Evolutionary conservation across 768 basidiomycete genomes (phyloP), one percentile per base, ranked within the genome.

Genomic region (Podaxis pistillaris): DNA sequence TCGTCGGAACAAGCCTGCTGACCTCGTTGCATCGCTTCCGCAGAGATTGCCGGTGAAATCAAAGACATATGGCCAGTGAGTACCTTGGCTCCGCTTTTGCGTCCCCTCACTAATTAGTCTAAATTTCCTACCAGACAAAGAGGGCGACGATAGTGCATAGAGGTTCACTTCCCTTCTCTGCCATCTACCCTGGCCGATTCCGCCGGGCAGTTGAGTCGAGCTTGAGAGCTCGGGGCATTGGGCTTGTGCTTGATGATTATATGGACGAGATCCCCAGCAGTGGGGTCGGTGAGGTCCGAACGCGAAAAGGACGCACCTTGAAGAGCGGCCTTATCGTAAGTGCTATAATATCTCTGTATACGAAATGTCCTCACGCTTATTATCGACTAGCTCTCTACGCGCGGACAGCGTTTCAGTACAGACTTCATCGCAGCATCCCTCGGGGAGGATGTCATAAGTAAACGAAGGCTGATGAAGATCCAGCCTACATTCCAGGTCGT

Each of bases 181-280:
- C 7, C 17, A 5, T n/a, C 44, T 46, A 46, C 15, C 44, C 44
- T 6, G 44, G 17, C 17, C n/a, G 19, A 46, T 19, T 46, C 44
- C n/a, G n/a, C 44, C 19, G 44, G 19, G 15, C 40, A 17, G 15
- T n/a, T 41, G 40, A 41, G 40, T 17, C 40, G 1, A 41, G 40
- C 12, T 41, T 41, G 40, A 17, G 40, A 41, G 40, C 40, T 41
- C 15, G 40, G 15, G 80, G 79, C 5, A 70, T 86, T 65, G 69
- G 81, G 19, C 38, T 89, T 53, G 63, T 84, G 3, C 72, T 86
- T 38, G 69, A 76, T 11, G 86, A 89, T 59, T 78, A 73, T 58
- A 67, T 88, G 55, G 86, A 86, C 49, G 15, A 60, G 44, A 46
- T 46, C n/a, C 44, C 44, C 5, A 46, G 44, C 19, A 17, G n/a